Percentiles rank a stretch among this genome's conserved stretches.
These are phyloP conservation scores for Podaxis sp. DNA, from an alignment of 768 basidiomycete species.

Conservation along the genomic window DNA sequence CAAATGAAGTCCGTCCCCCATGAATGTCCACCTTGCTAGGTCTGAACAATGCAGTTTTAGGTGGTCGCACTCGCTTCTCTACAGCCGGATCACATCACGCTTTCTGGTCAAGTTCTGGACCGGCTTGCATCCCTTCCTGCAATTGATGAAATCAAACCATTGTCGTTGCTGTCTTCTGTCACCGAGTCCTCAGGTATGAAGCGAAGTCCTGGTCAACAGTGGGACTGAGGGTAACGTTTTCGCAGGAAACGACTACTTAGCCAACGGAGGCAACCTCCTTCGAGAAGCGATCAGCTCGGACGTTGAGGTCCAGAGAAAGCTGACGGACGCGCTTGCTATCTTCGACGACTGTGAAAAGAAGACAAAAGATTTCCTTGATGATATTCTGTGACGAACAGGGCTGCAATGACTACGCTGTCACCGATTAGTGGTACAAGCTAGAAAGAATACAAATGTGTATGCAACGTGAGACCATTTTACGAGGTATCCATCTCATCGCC, in stretches of 20 bases:
- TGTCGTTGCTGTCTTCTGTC: conserved; percentile 8
- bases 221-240: neutral
- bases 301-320: conserved; percentile 39
- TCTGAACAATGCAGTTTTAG: conserved; percentile 21
- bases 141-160: conserved; percentile 15
- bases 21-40: neutral
- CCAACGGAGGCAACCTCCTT: conserved; percentile 31
- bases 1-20: neutral
- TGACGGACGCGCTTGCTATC: conserved; percentile 43
- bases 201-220: neutral
- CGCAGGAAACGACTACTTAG: conserved; percentile 5
- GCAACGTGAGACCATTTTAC: conserved; percentile 32
- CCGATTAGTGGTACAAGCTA: neutral
- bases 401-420: neutral
- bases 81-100: conserved; percentile 42
- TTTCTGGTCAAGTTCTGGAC: conserved; percentile 40
- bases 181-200: neutral
- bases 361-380: conserved; percentile 30
- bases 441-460: neutral
- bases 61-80: conserved; percentile 42
- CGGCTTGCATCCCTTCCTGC: conserved; percentile 30
- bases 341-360: conserved; percentile 44
- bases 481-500: conserved; percentile 84
- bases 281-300: conserved; percentile 36
- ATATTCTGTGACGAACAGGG: neutral